Evolutionary conservation across 2,329 filamentous ascomycete genomes (phyloP).

Genomic region (Xylaria sp.): DNA sequence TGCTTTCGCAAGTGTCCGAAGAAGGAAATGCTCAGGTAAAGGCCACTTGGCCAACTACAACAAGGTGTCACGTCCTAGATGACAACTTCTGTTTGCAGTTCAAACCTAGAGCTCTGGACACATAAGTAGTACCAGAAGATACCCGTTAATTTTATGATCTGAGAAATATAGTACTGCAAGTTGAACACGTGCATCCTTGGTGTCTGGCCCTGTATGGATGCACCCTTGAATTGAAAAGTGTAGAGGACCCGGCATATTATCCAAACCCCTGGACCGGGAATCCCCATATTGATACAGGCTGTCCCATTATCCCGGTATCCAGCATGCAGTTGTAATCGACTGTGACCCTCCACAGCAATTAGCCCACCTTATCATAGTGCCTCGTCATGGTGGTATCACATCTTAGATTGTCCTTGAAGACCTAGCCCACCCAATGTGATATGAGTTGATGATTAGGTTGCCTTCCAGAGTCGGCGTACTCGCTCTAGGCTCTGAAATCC

Average conservation of each 20-base stretch:
- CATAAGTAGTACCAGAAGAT: neutral
- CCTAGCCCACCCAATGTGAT: conserved; percentile 8
- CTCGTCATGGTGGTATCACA: conserved; percentile 12
- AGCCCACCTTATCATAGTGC: no score
- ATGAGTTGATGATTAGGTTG: conserved; percentile 23
- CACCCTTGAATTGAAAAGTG: conserved; percentile 2
- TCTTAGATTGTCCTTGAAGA: conserved; percentile 10
- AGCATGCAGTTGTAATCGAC: conserved; percentile 7
- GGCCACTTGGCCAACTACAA: conserved; percentile 36
- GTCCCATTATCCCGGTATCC: neutral
- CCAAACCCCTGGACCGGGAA: conserved; percentile 15
- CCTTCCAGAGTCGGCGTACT: conserved; percentile 14
- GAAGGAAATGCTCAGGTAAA: no score
- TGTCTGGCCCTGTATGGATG: conserved; percentile 6
- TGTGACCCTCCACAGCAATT: conserved; percentile 1
- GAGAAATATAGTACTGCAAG: neutral
- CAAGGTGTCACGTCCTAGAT: neutral
- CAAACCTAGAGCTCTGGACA: neutral
- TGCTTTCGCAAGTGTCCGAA: neutral
- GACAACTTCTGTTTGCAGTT: neutral
- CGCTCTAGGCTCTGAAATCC: conserved; percentile 17
- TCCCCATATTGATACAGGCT: neutral
- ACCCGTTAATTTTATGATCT: neutral
- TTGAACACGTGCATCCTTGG: neutral
- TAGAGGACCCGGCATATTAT: conserved; percentile 12